phyloP scores from a whole-genome alignment of 306 rosid genomes.

The Quercus ilex region DNA sequence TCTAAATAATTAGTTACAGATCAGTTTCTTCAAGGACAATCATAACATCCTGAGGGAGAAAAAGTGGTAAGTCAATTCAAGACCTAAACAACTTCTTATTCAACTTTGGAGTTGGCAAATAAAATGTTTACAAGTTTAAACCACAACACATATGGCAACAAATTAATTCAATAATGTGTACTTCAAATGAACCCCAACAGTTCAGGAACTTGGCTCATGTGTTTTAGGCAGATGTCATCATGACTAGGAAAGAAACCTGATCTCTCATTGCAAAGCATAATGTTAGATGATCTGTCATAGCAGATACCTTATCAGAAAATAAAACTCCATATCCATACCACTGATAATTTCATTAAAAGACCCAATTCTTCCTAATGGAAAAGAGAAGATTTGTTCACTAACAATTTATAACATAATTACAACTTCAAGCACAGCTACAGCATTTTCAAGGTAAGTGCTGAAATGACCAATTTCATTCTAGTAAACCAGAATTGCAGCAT shows the following conservation, averaged over 20 bases:
- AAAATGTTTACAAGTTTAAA: slow-evolving; percentile 6
- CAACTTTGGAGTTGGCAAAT: slow-evolving; percentile 12
- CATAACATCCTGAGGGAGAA: background rate
- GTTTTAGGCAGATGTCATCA: too few species aligned
- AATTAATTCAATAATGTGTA: background rate
- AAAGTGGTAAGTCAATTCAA: background rate
- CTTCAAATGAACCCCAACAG: background rate
- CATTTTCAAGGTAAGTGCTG: background rate
- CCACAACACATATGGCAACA: background rate
- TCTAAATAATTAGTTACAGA: background rate
- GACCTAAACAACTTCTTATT: background rate
- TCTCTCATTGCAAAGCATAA: background rate
- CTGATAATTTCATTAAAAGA: background rate
- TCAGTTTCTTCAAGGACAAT: background rate
- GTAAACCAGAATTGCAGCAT: background rate
- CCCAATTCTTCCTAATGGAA: too few species aligned
- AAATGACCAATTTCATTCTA: slow-evolving; percentile 1
- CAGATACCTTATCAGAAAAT: background rate
- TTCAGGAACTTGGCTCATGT: too few species aligned
- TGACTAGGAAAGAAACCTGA: background rate
- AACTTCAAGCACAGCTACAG: slow-evolving; percentile 1
- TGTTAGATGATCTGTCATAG: background rate
- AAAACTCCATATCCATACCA: background rate
- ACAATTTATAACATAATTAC: background rate
- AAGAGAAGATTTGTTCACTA: background rate